Evolutionary conservation across 1,284 basidiomycete species (phyloP).

Genomic region (Naganishia albida): DNA sequence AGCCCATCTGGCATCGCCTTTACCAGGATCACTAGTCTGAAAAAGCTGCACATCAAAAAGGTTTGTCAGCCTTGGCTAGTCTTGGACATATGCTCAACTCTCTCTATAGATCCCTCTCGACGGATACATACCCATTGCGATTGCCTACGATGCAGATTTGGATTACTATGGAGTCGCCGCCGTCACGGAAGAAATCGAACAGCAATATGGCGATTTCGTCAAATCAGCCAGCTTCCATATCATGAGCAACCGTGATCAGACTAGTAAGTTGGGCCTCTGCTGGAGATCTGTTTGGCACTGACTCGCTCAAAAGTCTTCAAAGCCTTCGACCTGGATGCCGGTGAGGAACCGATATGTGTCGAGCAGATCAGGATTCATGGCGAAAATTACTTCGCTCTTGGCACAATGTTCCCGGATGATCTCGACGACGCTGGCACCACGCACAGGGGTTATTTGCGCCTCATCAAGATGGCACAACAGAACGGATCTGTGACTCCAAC

Average conservation of each 20-base stretch:
- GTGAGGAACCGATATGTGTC: slow-evolving; percentile 35
- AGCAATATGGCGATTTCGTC: slow-evolving; percentile 60
- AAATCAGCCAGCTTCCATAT: slow-evolving; percentile 65
- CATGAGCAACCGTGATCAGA: slow-evolving; percentile 66
- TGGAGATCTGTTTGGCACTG: too few relatives aligned
- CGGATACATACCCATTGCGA: slow-evolving; percentile 64
- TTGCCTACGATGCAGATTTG: slow-evolving; percentile 62
- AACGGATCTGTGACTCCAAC: slow-evolving; percentile 36
- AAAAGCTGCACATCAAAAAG: slow-evolving; percentile 78
- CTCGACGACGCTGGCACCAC: slow-evolving; percentile 37
- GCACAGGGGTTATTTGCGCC: slow-evolving; percentile 35
- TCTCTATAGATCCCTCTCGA: slow-evolving; percentile 65
- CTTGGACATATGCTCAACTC: neutral
- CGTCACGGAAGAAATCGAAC: slow-evolving; percentile 59
- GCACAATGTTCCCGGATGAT: slow-evolving; percentile 46
- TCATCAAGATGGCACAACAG: slow-evolving; percentile 37
- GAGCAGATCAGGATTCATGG: slow-evolving; percentile 35
- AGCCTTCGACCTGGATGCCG: slow-evolving; percentile 28
- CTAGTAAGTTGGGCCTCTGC: slow-evolving; percentile 57
- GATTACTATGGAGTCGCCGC: slow-evolving; percentile 68
- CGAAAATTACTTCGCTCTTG: slow-evolving; percentile 45
- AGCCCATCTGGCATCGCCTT: slow-evolving; percentile 63
- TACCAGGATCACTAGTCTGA: slow-evolving; percentile 67
- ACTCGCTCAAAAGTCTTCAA: neutral
- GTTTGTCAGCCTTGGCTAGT: slow-evolving; percentile 55